phyloP scores from a whole-genome alignment of 768 basidiomycete species.

The Chalciporus pseudorubinellus region DNA sequence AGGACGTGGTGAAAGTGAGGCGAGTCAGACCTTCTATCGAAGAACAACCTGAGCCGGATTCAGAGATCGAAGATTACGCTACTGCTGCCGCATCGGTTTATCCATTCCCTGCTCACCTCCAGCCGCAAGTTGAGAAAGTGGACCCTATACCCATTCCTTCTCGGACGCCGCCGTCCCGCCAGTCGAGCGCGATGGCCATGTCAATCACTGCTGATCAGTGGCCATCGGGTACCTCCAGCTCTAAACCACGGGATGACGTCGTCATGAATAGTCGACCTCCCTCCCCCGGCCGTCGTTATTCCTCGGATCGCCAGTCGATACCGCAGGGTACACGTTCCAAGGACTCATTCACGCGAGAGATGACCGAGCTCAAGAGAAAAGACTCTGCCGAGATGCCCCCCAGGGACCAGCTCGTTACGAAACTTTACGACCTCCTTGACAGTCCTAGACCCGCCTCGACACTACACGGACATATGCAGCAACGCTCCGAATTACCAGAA shows the following conservation, averaged over 20 bases:
- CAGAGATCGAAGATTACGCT: slow-evolving; percentile 23
- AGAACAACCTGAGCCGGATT: slow-evolving; percentile 25
- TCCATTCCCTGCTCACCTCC: slow-evolving; percentile 30
- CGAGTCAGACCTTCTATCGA: slow-evolving; percentile 20
- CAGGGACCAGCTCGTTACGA: slow-evolving; percentile 35
- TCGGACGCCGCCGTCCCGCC: slow-evolving; percentile 27
- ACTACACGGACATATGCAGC: slow-evolving; percentile 37
- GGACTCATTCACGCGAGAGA: slow-evolving; percentile 21
- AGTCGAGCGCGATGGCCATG: slow-evolving; percentile 28
- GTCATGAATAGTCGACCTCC: slow-evolving; percentile 29
- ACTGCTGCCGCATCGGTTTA: slow-evolving; percentile 2
- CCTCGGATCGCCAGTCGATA: slow-evolving; percentile 21
- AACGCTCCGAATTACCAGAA: slow-evolving; percentile 28
- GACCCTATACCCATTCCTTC: slow-evolving; percentile 31
- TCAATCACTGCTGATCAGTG: slow-evolving; percentile 26
- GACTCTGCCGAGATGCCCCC: slow-evolving; percentile 18
- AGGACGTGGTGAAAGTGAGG: slow-evolving; percentile 22
- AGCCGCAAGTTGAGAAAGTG: slow-evolving; percentile 17
- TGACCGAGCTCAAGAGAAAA: slow-evolving; percentile 21
- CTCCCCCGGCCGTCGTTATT: slow-evolving; percentile 24
- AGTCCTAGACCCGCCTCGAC: slow-evolving; percentile 41
- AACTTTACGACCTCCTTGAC: slow-evolving; percentile 48
- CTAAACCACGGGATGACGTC: slow-evolving; percentile 29
- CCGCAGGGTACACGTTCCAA: slow-evolving; percentile 20
- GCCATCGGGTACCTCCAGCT: slow-evolving; percentile 20